These are phyloP conservation scores for Gloeostereum incarnatum DNA, from an alignment of 768 basidiomycete species.

Conservation along the genomic window DNA sequence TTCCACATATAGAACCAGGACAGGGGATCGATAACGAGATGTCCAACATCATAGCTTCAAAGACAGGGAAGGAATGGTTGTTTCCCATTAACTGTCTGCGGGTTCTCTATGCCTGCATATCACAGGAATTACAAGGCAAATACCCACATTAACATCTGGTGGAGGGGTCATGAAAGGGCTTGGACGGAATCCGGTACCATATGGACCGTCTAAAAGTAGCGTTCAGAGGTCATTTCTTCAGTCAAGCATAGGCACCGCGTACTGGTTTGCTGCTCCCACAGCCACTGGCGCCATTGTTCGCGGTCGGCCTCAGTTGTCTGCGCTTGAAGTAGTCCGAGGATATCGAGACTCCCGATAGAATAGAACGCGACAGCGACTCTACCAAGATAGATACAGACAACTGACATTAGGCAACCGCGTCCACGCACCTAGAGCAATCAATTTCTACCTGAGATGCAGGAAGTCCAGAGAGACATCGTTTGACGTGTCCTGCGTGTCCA, in stretches of 20 bases:
- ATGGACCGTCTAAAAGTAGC: conserved; percentile 33
- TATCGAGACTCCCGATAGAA: conserved; percentile 75
- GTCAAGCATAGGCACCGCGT: conserved; percentile 5
- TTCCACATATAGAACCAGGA: too few relatives aligned
- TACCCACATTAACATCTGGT: background rate
- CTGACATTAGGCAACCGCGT: background rate
- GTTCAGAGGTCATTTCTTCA: background rate
- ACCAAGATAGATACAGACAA: background rate
- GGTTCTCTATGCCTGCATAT: too few relatives aligned
- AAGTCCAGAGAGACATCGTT: conserved; percentile 42
- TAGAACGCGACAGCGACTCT: conserved; percentile 88
- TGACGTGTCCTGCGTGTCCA: conserved; percentile 40
- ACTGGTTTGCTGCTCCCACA: conserved; percentile 84
- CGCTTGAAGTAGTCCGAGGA: conserved; percentile 45
- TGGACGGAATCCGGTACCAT: conserved; percentile 66
- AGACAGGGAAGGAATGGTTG: too few relatives aligned
- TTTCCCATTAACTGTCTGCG: too few relatives aligned
- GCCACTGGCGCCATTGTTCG: conserved; percentile 69
- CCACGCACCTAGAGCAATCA: conserved; percentile 45
- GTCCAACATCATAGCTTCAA: background rate
- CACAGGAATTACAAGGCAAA: too few relatives aligned
- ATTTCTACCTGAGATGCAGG: conserved; percentile 41
- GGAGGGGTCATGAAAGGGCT: conserved; percentile 55
- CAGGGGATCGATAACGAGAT: conserved; percentile 5
- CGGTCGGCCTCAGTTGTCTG: conserved; percentile 44